phyloP scores from a whole-genome alignment of 164 flowering plant genomes.

The Euptelea pleiosperma region DNA sequence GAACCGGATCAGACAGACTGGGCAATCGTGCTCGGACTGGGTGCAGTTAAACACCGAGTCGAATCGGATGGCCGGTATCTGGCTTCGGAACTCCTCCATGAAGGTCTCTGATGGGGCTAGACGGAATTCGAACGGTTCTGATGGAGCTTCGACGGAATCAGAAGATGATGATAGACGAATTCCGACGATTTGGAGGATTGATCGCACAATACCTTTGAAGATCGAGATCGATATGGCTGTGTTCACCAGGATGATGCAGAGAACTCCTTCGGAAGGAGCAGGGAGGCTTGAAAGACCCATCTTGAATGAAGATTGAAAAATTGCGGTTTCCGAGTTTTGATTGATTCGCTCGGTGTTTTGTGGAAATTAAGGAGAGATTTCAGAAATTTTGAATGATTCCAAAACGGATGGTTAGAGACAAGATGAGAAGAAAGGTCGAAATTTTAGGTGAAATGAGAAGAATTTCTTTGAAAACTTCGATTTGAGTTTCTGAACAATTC shows the following conservation, averaged over 20 bases:
- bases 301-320: too few relatives aligned
- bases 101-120: conserved; percentile 17
- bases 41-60: conserved; percentile 20
- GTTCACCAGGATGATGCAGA: conserved; percentile 56
- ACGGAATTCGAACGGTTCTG: conserved; percentile 21
- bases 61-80: conserved; percentile 40
- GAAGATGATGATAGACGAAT: conserved; percentile 7
- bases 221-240: conserved; percentile 63
- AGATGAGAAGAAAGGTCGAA: too few relatives aligned
- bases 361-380: neutral
- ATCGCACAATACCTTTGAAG: conserved; percentile 49
- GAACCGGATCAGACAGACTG: conserved; percentile 57
- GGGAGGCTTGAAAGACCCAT: conserved; percentile 75
- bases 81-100: conserved; percentile 45
- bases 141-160: conserved; percentile 22
- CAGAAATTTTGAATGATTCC: too few relatives aligned
- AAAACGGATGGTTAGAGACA: too few relatives aligned
- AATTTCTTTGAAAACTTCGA: too few relatives aligned
- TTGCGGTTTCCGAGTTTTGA: too few relatives aligned
- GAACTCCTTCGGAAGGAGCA: conserved; percentile 66
- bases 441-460: too few relatives aligned
- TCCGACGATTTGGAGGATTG: conserved; percentile 45
- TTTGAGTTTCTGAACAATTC: too few relatives aligned
- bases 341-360: too few relatives aligned
- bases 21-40: conserved; percentile 42